Percentiles rank a stretch among this genome's conserved stretches.
Conservation (phyloP, 2,329 filamentous ascomycete species). For the Seiridium cupressi region DNA sequence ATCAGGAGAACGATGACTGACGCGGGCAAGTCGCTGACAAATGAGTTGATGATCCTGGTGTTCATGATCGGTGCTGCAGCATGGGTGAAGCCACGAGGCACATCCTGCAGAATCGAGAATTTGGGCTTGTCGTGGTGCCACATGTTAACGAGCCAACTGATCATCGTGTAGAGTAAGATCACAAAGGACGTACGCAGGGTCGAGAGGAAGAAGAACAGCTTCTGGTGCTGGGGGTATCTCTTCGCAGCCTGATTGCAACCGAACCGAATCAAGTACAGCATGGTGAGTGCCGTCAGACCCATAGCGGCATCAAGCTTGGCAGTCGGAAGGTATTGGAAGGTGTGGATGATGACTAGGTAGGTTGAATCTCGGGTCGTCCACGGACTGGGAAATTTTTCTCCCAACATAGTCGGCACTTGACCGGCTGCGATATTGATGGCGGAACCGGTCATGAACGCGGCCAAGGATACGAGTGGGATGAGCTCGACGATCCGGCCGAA, state of each 20-base stretch:
- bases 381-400: slow-evolving; percentile 54
- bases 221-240: slow-evolving; percentile 66
- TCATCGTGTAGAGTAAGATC: slow-evolving; percentile 86
- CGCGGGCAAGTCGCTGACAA: slow-evolving; percentile 73
- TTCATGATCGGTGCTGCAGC: slow-evolving; percentile 72
- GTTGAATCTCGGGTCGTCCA: slow-evolving; percentile 76
- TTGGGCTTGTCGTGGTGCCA: slow-evolving; percentile 59
- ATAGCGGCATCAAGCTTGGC: slow-evolving; percentile 79
- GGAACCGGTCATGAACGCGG: slow-evolving; percentile 95
- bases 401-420: slow-evolving; percentile 80
- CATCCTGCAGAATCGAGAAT: slow-evolving; percentile 72
- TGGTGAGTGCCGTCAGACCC: slow-evolving; percentile 75
- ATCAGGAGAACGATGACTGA: slow-evolving; percentile 93
- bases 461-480: slow-evolving; percentile 86
- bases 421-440: slow-evolving; percentile 85
- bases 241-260: slow-evolving; percentile 65
- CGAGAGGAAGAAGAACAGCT: slow-evolving; percentile 83
- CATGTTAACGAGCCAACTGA: slow-evolving; percentile 83
- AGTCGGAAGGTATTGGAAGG: slow-evolving; percentile 66
- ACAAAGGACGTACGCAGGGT: slow-evolving; percentile 90
- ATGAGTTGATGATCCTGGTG: slow-evolving; percentile 62
- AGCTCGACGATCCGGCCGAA: slow-evolving; percentile 90
- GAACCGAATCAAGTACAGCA: slow-evolving; percentile 75
- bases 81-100: slow-evolving; percentile 85
- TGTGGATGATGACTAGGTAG: slow-evolving; percentile 82